Evolutionary conservation across 2,329 filamentous ascomycete species (phyloP).

Genomic region (Aspergillus costaricaensis): DNA sequence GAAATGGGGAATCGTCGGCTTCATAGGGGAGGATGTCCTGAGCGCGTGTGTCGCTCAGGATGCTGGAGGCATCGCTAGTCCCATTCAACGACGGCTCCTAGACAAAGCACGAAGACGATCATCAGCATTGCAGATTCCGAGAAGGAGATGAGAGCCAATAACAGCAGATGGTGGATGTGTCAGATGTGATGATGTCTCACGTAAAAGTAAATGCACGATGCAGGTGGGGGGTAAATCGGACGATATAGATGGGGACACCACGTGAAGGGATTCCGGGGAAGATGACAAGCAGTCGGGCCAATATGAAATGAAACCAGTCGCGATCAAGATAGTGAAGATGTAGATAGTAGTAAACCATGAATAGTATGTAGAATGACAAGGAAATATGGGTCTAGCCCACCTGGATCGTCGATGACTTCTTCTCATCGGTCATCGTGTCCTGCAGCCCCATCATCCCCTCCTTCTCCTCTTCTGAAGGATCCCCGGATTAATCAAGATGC

Average conservation of each 20-base stretch:
- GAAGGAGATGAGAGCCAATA: not conserved
- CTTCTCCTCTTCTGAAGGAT: not conserved
- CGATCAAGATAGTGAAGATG: not conserved
- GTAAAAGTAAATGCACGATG: not conserved
- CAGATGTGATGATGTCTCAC: not conserved
- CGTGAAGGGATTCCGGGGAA: not conserved
- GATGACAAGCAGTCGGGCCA: not conserved
- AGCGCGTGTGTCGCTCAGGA: slow-evolving; percentile 37
- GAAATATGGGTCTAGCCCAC: slow-evolving; percentile 8
- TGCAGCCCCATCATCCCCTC: not conserved
- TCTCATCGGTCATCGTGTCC: slow-evolving; percentile 5
- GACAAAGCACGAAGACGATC: not conserved
- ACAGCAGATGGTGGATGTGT: not conserved
- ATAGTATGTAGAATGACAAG: not conserved
- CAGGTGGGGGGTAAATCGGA: not conserved
- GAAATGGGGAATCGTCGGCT: slow-evolving; percentile 41
- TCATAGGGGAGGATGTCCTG: slow-evolving; percentile 37
- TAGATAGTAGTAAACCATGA: not conserved
- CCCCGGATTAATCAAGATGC: not conserved
- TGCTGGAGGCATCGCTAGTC: slow-evolving; percentile 18
- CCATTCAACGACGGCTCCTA: slow-evolving; percentile 20
- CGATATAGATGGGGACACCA: slow-evolving; percentile 1
- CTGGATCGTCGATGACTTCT: slow-evolving; percentile 10
- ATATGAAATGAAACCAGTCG: too few species aligned
- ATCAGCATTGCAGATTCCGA: not conserved